Base-by-base conservation (phyloP, 148 eudicot genomes). In the Nepenthes gracilis region DNA sequence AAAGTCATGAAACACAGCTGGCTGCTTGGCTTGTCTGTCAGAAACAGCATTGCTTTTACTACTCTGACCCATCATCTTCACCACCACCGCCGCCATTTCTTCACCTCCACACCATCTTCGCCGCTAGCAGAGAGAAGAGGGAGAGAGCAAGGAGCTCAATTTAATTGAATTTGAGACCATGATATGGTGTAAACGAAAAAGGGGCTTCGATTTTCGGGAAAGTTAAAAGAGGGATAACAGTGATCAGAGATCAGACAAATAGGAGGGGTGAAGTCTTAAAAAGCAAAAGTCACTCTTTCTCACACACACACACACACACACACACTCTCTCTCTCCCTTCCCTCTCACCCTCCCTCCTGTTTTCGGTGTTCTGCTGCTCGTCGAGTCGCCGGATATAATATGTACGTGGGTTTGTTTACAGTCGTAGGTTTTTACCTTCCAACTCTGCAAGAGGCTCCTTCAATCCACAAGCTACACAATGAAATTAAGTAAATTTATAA, bases 1-100 rank as follows among this genome's bases (percentile, higher is more conserved):
- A 64, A 84, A 81, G 66, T 84, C 90, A 69, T 81, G 95, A 51
- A 87, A 81, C 65, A 76, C 56, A 8, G 85, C 64, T 4, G 70
- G 61, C 32, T 79, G 57, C 47, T 10, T 59, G 58, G 53, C 36
- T 48, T 47, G 53, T 37, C 12, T 14, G n/a, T 57, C 68, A 47
- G 59, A 57, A 62, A 52, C 68, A 45, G 37, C 61, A 47, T 60
- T 68, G 48, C 58, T 65, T 59, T 62, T 62, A 55, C 15, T 5
- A 12, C 55, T 57, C 47, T 71, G 68, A 76, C 77, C 72, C 72
- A 65, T 80, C 48, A 43, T 6, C 53, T 58, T 7, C 63, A 64
- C 47, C 63, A 64, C 47, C 57, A 43, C 33, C 38, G 55, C 57
- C 64, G 75, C 71, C 73, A 69, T 69, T 63, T 77, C 67, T 63